Evolutionary conservation across 768 basidiomycete species (phyloP).

Genomic region (Termitomyces sp.): DNA sequence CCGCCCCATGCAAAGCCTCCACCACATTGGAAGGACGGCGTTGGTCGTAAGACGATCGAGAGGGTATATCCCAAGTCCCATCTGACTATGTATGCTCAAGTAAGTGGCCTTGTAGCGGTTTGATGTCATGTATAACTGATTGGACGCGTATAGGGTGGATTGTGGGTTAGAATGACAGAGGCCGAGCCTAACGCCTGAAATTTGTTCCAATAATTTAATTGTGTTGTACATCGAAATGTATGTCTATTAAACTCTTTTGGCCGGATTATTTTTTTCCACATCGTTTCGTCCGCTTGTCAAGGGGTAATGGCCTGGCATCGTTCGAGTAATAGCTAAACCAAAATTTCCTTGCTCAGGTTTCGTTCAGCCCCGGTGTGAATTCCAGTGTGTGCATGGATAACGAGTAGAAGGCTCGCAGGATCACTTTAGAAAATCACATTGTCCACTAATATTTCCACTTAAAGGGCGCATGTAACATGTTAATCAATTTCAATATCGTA

Average conservation of each 20-base stretch:
- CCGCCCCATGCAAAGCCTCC: conserved; percentile 42
- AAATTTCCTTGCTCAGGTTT: no score
- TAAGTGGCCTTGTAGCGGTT: conserved; percentile 17
- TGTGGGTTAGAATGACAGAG: conserved; percentile 48
- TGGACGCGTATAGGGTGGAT: conserved; percentile 33
- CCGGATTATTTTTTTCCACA: not conserved
- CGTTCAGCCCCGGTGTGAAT: no score
- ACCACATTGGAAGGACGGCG: conserved; percentile 33
- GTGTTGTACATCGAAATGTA: not conserved
- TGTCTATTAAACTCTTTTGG: not conserved
- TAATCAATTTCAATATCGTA: not conserved
- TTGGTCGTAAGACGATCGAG: conserved; percentile 46
- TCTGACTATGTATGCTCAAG: conserved; percentile 48
- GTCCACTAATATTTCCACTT: no score
- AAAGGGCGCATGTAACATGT: no score
- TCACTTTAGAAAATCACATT: no score
- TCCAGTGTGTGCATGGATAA: no score
- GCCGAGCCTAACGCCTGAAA: conserved; percentile 15
- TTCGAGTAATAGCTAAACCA: no score
- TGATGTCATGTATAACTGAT: not conserved
- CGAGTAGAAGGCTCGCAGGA: no score
- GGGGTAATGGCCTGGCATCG: no score
- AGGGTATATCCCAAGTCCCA: conserved; percentile 46
- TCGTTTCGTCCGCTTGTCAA: not conserved
- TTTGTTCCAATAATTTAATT: not conserved